Evolutionary conservation across 148 eudicot genomes (phyloP).

Genomic region (Drosera capensis): DNA sequence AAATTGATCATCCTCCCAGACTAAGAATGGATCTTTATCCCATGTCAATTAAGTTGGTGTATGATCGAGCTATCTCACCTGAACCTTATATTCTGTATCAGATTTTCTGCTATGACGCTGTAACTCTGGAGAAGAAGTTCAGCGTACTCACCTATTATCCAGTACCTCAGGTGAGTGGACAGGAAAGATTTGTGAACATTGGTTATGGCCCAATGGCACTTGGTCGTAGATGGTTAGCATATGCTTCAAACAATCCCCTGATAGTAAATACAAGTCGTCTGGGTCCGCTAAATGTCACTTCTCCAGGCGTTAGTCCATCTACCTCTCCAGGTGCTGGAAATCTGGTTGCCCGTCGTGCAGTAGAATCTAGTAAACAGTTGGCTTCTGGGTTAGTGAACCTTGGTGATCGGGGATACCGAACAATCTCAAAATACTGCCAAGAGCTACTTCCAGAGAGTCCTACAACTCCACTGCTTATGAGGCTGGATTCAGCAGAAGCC

Average conservation of each 20-base stretch:
- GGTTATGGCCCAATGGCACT: conserved; percentile 85
- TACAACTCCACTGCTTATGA: conserved; percentile 22
- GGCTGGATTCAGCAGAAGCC: conserved; percentile 27
- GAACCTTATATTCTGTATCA: conserved; percentile 7
- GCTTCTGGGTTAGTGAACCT: conserved; percentile 75
- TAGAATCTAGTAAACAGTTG: conserved; percentile 78
- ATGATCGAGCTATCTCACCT: neutral
- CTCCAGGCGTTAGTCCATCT: conserved; percentile 9
- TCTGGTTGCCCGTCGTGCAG: conserved; percentile 67
- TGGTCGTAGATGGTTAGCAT: conserved; percentile 92
- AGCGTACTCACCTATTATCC: conserved; percentile 72
- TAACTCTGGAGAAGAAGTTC: conserved; percentile 62
- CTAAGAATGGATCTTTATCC: neutral
- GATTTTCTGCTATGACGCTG: conserved; percentile 79
- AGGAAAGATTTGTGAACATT: conserved; percentile 4
- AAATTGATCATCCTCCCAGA: neutral
- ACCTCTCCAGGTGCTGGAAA: conserved; percentile 50
- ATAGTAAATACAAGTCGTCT: conserved; percentile 35
- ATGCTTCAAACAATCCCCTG: conserved; percentile 51
- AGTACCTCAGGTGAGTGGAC: conserved; percentile 7
- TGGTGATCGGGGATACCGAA: conserved; percentile 70
- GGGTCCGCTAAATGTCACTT: conserved; percentile 33
- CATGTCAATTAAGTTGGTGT: neutral
- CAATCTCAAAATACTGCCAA: conserved; percentile 60
- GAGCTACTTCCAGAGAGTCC: conserved; percentile 52